Conservation (phyloP, 345 rosid genomes). For the Schrenkiella parvula region DNA sequence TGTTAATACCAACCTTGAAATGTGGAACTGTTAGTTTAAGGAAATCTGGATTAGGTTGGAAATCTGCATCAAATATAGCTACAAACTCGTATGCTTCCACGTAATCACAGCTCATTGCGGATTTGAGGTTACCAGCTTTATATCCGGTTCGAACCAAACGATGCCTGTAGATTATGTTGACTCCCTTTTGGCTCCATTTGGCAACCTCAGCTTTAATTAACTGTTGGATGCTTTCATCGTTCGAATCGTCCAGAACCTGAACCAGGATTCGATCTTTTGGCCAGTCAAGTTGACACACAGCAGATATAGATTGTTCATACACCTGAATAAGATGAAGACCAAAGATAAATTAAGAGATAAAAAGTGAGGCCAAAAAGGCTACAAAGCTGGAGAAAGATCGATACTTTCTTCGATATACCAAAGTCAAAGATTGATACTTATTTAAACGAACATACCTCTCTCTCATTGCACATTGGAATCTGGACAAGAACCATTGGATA, state of each 20-base stretch:
- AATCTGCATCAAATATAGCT: slow-evolving; percentile 85
- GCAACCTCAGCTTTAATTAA: slow-evolving; percentile 60
- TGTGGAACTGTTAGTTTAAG: slow-evolving; percentile 74
- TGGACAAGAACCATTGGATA: slow-evolving; percentile 90
- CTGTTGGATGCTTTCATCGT: slow-evolving; percentile 63
- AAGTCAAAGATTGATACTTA: not conserved
- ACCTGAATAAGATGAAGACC: slow-evolving; percentile 42
- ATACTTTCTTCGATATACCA: not conserved
- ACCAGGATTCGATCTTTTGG: slow-evolving; percentile 63
- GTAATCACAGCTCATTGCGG: slow-evolving; percentile 81
- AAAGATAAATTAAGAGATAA: slow-evolving; percentile 2
- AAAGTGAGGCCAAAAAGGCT: not conserved
- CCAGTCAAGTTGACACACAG: slow-evolving; percentile 86
- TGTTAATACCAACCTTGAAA: slow-evolving; percentile 51
- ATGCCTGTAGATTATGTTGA: slow-evolving; percentile 67
- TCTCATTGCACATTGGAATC: slow-evolving; percentile 85
- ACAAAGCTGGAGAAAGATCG: not conserved
- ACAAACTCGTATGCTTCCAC: slow-evolving; percentile 72
- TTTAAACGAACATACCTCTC: slow-evolving; percentile 44
- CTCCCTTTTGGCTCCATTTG: slow-evolving; percentile 65
- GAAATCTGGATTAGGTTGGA: slow-evolving; percentile 70
- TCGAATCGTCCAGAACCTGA: slow-evolving; percentile 81
- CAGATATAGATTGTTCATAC: slow-evolving; percentile 76
- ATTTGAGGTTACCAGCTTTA: slow-evolving; percentile 90
- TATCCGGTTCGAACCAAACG: slow-evolving; percentile 76